Evolutionary conservation across 495 filamentous ascomycete species (phyloP).

Genomic region (Coniosporium apollinis): DNA sequence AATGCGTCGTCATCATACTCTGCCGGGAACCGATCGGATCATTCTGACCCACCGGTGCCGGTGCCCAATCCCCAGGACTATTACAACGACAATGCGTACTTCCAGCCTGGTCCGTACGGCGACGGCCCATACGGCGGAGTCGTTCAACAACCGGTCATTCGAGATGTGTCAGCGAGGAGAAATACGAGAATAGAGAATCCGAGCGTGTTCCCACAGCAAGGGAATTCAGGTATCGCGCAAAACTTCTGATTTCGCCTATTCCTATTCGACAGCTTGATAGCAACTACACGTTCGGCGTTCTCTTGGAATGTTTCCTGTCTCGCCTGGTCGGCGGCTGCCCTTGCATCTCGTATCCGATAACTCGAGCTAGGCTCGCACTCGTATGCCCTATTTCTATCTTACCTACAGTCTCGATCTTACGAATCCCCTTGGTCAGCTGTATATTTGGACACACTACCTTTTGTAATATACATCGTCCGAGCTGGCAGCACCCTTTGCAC

Average conservation of each 20-base stretch:
- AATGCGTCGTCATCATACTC: slow-evolving; percentile 97
- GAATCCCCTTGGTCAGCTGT: too few species aligned
- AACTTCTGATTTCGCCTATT: slow-evolving; percentile 78
- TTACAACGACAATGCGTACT: slow-evolving; percentile 37
- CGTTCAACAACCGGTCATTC: slow-evolving; percentile 56
- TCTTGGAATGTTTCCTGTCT: too few species aligned
- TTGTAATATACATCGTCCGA: too few species aligned
- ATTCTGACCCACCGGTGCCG: slow-evolving; percentile 52
- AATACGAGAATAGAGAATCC: slow-evolving; percentile 92
- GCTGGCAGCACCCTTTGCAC: too few species aligned
- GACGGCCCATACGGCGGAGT: slow-evolving; percentile 34
- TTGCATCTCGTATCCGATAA: too few species aligned
- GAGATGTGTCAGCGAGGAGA: slow-evolving; percentile 79
- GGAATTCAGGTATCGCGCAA: slow-evolving; percentile 89
- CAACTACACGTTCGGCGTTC: too few species aligned
- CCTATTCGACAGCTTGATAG: too few species aligned
- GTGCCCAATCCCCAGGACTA: slow-evolving; percentile 30
- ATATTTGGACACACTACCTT: too few species aligned
- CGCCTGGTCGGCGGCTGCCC: too few species aligned
- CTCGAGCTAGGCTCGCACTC: too few species aligned
- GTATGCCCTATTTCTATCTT: too few species aligned
- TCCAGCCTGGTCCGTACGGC: slow-evolving; percentile 38
- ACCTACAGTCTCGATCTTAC: too few species aligned
- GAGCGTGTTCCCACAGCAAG: slow-evolving; percentile 68
- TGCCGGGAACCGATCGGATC: slow-evolving; percentile 62